phyloP scores from a whole-genome alignment of 495 filamentous ascomycete species.

The Beverwykella pulmonaria region DNA sequence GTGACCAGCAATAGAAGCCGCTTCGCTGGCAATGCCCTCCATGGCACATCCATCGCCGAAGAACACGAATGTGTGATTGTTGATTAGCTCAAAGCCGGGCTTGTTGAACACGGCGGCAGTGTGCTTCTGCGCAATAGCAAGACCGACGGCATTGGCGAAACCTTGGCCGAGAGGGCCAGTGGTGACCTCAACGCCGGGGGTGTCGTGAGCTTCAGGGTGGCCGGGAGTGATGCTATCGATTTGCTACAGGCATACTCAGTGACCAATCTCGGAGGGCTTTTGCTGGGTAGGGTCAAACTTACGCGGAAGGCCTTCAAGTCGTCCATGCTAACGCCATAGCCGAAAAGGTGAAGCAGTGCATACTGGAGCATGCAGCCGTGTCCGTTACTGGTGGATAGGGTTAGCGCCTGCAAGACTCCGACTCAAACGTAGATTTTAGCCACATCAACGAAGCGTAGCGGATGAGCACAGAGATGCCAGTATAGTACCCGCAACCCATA shows the following conservation, averaged over 20 bases:
- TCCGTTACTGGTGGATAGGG: conserved; percentile 70
- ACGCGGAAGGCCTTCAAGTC: conserved; percentile 96
- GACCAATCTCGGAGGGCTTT: conserved; percentile 12
- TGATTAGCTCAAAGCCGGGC: conserved; percentile 85
- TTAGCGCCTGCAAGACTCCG: conserved; percentile 16
- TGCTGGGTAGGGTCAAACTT: conserved; percentile 50
- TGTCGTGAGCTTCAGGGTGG: conserved; percentile 96
- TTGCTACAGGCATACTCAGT: conserved; percentile 51
- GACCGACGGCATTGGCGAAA: conserved; percentile 58
- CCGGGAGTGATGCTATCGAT: conserved; percentile 94
- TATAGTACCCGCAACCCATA: background rate
- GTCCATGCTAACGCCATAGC: conserved; percentile 81
- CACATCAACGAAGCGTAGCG: conserved; percentile 16
- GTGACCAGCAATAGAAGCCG: conserved; percentile 89
- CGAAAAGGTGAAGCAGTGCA: conserved; percentile 94
- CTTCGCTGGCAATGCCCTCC: conserved; percentile 96
- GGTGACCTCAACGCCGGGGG: conserved; percentile 95
- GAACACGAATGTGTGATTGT: conserved; percentile 96
- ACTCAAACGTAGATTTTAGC: background rate
- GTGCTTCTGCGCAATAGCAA: conserved; percentile 93
- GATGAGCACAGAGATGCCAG: conserved; percentile 23
- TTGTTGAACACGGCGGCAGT: conserved; percentile 93
- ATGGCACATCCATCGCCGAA: conserved; percentile 98
- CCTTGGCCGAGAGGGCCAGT: conserved; percentile 56
- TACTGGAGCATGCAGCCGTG: conserved; percentile 99